Conservation (phyloP, 306 rosid species). For the Betula pendula region DNA sequence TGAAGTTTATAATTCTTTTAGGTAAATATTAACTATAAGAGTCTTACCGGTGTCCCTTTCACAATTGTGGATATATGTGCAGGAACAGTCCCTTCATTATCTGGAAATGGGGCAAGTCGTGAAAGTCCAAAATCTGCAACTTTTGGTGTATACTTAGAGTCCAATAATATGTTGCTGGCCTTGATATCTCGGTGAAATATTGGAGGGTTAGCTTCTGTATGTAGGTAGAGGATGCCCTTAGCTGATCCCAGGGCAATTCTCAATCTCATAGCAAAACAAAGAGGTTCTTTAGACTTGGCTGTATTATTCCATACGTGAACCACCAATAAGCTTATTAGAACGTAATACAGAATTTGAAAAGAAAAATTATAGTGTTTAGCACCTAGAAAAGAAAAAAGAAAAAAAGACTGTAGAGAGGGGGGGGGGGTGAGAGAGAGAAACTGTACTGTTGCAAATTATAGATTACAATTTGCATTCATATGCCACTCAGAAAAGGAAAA, state of each 20-base stretch:
- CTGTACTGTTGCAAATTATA: background rate
- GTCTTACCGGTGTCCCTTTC: constrained; percentile 93
- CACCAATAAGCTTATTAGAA: background rate
- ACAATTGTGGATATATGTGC: constrained; percentile 86
- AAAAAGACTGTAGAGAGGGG: too few species aligned
- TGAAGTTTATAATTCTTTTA: background rate
- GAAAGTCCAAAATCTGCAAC: constrained; percentile 99
- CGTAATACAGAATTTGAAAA: background rate
- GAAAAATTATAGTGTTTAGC: background rate
- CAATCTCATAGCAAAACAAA: constrained; percentile 67
- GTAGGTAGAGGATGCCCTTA: constrained; percentile 86
- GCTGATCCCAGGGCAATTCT: constrained; percentile 82
- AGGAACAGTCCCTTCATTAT: constrained; percentile 73
- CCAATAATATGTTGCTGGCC: constrained; percentile 91
- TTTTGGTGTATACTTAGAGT: constrained; percentile 62
- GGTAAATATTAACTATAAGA: constrained; percentile 3
- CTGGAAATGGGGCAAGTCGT: constrained; percentile 88
- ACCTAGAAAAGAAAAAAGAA: background rate
- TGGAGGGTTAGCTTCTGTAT: constrained; percentile 96
- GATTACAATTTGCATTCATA: background rate
- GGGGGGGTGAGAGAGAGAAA: too few species aligned
- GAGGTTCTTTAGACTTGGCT: constrained; percentile 57
- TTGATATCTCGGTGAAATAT: constrained; percentile 93
- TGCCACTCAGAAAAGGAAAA: background rate
- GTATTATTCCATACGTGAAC: constrained; percentile 30